Base-by-base conservation (phyloP, 108 stramenopile species). In the Hondaea fermentalgiana region DNA sequence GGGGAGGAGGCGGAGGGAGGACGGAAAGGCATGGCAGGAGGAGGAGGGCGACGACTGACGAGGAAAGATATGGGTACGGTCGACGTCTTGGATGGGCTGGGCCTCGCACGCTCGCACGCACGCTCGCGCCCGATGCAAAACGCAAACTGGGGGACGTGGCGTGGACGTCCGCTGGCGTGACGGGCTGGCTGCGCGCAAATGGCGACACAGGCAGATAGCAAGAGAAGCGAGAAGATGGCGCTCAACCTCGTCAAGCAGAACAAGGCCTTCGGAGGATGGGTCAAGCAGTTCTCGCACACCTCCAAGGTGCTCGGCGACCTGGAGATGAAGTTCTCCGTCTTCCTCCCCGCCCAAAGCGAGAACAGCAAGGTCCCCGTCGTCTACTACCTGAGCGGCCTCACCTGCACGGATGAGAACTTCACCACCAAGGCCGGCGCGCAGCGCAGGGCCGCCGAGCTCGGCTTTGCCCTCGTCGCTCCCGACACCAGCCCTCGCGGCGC, bases 341-440 rank as follows among this genome's bases (percentile, higher is more conserved):
- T 83, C 28, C 76, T 83, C 17, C 76, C 76, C 51, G 2, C 45
- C 19, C 49, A 53, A 45, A 83, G 76, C 28, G 72, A 25, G 87
- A 87, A 14, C 29, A 59, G 28, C 44, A 71, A 55, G 71, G 60
- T 60, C 28, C 94, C 94, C 55, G 91, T 87, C 23, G 42, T 95
- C 16, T 93, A 91, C 88, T 99, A 96, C 95, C 90, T 99, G 64
- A 94, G 94, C 58, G 98, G 99, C 0, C 91, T 99, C 83, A 99
- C 99, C 25, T 98, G 99, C 90, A 97, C 96, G 35, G 97, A 96
- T 90, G 96, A 97, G 59, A 99, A 98, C 91, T 98, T 98, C 92
- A 92, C 94, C 59, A 93, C 93, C 87, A 99, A 99, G 91, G 92
- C 88, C 17, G 90, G 90, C 60, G 89, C 91, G 8, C 57, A 44